Base-by-base conservation (phyloP, 2,329 filamentous ascomycete species). In the Aureobasidium uvarum region DNA sequence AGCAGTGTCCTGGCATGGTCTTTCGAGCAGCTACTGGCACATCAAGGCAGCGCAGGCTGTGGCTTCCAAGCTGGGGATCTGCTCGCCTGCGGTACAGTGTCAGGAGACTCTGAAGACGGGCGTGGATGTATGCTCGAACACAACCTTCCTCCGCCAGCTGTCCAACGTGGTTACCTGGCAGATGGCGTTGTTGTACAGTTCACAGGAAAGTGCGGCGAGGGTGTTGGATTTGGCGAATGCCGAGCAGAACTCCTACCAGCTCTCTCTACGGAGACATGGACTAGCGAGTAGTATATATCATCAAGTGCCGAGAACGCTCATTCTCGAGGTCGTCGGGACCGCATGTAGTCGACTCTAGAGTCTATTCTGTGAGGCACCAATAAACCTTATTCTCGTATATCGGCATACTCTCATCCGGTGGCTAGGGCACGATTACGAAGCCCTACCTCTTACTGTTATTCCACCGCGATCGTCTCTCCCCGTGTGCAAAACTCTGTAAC, bases 1-100 rank as follows among this genome's bases (percentile, higher is more conserved):
- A 54, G 80, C 70, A 70, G 74, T 70, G 70, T 78, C 70, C 45
- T 80, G 71, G 79, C 80, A 62, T 81, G 78, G 78, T 80, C 78
- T 14, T 78, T 79, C n/a, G 74, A 77, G 55, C 78, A 81, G 60
- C 77, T 79, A 70, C 69, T 81, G 14, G 76, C 78, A 1, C 79
- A 81, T 66, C 77, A 80, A 59, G 75, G 77, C 0, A 74, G 77
- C 18, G 76, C 76, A n/a, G 77, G 77, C 3, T 80, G 77, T 66
- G 76, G 74, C 0, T 73, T 81, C 64, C 68, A 75, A 28, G 77
- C 76, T 0, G 79, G 79, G 11, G 79, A 81, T 70, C 67, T 81
- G 51, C 71, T 81, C 3, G 79, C 77, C 0, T 78, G 75, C n/a
- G 79, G 79, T 13, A 81, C 79, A 0, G 78, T 81, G 18, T 78